Evolutionary conservation across 768 basidiomycete genomes (phyloP), one percentile per base, ranked within the genome.

Genomic region (Fibroporia radiculosa): DNA sequence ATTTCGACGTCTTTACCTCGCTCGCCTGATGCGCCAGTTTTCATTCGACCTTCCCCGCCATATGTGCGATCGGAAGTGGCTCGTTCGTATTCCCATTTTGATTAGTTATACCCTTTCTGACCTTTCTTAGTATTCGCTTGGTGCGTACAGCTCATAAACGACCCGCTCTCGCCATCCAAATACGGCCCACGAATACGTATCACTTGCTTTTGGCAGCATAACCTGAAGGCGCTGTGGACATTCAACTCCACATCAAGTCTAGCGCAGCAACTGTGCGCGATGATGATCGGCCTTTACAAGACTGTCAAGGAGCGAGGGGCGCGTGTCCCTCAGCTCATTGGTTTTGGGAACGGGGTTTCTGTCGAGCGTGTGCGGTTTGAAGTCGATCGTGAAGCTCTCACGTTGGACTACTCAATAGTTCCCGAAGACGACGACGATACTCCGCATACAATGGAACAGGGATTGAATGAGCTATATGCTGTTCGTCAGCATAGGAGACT

Each of bases 121-220:
- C 25, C 48, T 25, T 49, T 48, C 18, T 28, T 56, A 82, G 84
- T 97, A 39, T 85, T 91, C 52, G 87, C 91, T 22, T 96, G 92
- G 91, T 93, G 88, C 59, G 81, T 96, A n/a, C 92, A 95, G 64
- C 68, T 77, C 47, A 57, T 79, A 28, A 40, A 48, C 33, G 41
- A 53, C 14, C 65, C 67, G 35, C 53, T 67, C 41, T 58, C 65
- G 28, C 65, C 34, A 42, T 51, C 23, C 18, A 51, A 51, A 24
- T 51, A 42, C 11, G 34, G 51, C 44, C 19, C 54, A n/a, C 68
- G 74, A 48, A 59, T 91, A 22, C 82, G 89, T 28, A 77, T 93
- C 49, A 92, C 88, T 1, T 93, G 89, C 58, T 93, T 95, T 59
- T 95, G 90, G 88, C 89, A 93, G 59, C 93, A 95, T 61, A 89